Percentiles rank a stretch among this genome's conserved stretches.
Evolutionary conservation across 371 early-diverging fungal genomes (phyloP).

Genomic region (Rhizopus arrhizus): DNA sequence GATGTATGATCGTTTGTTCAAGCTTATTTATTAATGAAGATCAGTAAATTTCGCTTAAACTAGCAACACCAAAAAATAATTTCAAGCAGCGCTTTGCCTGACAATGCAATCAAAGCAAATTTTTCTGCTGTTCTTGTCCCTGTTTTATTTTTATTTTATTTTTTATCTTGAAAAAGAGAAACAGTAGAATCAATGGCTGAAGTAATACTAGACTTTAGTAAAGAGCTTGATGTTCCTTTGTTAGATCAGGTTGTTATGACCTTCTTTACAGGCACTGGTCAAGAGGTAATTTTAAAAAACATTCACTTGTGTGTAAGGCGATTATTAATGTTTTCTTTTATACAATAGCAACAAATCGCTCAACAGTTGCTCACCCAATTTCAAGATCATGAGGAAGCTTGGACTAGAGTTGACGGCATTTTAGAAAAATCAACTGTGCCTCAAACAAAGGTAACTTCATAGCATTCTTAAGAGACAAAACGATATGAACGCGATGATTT

Average conservation of each 20-base stretch:
- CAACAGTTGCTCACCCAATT: slow-evolving; percentile 88
- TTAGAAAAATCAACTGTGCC: slow-evolving; percentile 80
- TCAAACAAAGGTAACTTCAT: slow-evolving; percentile 81
- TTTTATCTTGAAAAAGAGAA: not conserved
- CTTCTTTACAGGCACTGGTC: slow-evolving; percentile 70
- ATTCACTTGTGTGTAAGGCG: not conserved
- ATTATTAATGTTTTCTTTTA: not conserved
- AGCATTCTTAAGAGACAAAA: slow-evolving; percentile 8
- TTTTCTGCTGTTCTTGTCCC: too few relatives aligned
- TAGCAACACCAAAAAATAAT: too few relatives aligned
- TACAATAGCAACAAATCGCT: slow-evolving; percentile 78
- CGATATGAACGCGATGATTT: slow-evolving; percentile 20
- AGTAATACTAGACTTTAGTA: slow-evolving; percentile 87
- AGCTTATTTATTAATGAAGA: too few relatives aligned
- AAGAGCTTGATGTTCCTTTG: slow-evolving; percentile 83
- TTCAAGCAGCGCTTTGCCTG: too few relatives aligned
- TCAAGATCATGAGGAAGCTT: slow-evolving; percentile 96
- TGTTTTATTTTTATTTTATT: too few relatives aligned
- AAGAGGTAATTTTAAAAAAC: slow-evolving; percentile 64
- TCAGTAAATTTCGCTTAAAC: too few relatives aligned
- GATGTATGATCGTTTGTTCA: too few relatives aligned
- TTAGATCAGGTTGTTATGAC: slow-evolving; percentile 90
- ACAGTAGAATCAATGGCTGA: slow-evolving; percentile 38
- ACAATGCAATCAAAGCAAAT: too few relatives aligned
- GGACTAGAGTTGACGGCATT: slow-evolving; percentile 95